These are phyloP conservation scores for Hyphopichia khmerensis DNA, from an alignment of 1,139 yeast genomes.

Conservation along the genomic window DNA sequence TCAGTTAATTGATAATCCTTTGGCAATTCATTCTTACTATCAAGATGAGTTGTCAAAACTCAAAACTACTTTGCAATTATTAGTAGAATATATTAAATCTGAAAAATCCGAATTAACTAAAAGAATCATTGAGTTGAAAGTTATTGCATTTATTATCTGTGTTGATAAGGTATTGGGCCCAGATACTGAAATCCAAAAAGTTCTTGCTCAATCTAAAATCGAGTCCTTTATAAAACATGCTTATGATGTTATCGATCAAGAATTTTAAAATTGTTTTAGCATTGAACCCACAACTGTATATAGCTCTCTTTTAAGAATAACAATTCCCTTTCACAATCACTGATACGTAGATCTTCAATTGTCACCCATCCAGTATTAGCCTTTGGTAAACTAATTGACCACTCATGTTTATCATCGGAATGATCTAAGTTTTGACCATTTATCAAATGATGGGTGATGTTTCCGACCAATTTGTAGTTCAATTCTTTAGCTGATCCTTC, in stretches of 20 bases:
- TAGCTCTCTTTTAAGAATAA: slow-evolving; percentile 62
- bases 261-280: slow-evolving; percentile 1
- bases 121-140: slow-evolving; percentile 11
- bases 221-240: slow-evolving; percentile 8
- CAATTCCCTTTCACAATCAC: slow-evolving; percentile 52
- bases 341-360: slow-evolving; percentile 51
- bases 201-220: slow-evolving; percentile 7
- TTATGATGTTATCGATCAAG: slow-evolving; percentile 8
- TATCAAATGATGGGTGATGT: slow-evolving; percentile 46
- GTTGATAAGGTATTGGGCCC: slow-evolving; percentile 14
- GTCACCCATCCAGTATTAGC: slow-evolving; percentile 53
- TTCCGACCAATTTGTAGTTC: slow-evolving; percentile 49
- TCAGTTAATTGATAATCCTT: slow-evolving; percentile 2
- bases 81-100: slow-evolving; percentile 8
- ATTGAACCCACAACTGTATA: slow-evolving; percentile 65
- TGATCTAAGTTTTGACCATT: slow-evolving; percentile 19
- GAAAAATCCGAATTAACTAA: not conserved
- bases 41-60: slow-evolving; percentile 14
- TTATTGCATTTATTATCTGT: slow-evolving; percentile 20
- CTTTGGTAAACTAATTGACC: slow-evolving; percentile 53
- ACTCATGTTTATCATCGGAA: slow-evolving; percentile 32
- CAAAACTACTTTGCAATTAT: slow-evolving; percentile 11
- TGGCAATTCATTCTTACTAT: slow-evolving; percentile 11
- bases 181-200: slow-evolving; percentile 16
- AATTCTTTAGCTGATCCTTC: slow-evolving; percentile 14